These are phyloP conservation scores for Lachancea thermotolerans DNA, from an alignment of 805 yeast species.

Conservation along the genomic window DNA sequence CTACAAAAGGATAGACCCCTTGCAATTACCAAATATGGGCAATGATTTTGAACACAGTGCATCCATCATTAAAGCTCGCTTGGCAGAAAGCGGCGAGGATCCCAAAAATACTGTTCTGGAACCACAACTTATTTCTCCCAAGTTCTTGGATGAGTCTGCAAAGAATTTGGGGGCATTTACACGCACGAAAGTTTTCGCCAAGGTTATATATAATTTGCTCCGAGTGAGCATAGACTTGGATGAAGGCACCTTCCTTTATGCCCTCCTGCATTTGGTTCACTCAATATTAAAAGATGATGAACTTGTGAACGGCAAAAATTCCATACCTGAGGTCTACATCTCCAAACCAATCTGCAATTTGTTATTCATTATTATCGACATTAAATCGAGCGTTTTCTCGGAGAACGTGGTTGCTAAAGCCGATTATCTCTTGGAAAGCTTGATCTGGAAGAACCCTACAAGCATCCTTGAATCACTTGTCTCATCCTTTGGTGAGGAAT, in stretches of 20 bases:
- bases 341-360: conserved; percentile 51
- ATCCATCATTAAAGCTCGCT: conserved; percentile 38
- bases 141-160: conserved; percentile 30
- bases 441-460: conserved; percentile 42
- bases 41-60: conserved; percentile 48
- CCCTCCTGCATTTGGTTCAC: conserved; percentile 61
- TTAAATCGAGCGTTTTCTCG: conserved; percentile 38
- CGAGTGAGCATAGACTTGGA: conserved; percentile 44
- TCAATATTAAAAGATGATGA: conserved; percentile 53
- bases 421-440: conserved; percentile 43
- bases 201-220: conserved; percentile 50
- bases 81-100: conserved; percentile 36
- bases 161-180: conserved; percentile 43
- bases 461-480: conserved; percentile 44
- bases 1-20: conserved; percentile 50
- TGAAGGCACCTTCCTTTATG: conserved; percentile 50
- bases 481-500: conserved; percentile 51
- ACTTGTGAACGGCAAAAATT: conserved; percentile 33
- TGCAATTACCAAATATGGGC: conserved; percentile 40
- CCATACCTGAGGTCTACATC: conserved; percentile 41
- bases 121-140: conserved; percentile 37
- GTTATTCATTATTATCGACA: conserved; percentile 45
- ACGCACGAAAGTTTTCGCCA: conserved; percentile 47
- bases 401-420: conserved; percentile 48
- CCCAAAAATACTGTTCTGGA: conserved; percentile 40